These are phyloP conservation scores for Talaromyces nanjingensis DNA, from an alignment of 495 filamentous ascomycete genomes.

Conservation along the genomic window DNA sequence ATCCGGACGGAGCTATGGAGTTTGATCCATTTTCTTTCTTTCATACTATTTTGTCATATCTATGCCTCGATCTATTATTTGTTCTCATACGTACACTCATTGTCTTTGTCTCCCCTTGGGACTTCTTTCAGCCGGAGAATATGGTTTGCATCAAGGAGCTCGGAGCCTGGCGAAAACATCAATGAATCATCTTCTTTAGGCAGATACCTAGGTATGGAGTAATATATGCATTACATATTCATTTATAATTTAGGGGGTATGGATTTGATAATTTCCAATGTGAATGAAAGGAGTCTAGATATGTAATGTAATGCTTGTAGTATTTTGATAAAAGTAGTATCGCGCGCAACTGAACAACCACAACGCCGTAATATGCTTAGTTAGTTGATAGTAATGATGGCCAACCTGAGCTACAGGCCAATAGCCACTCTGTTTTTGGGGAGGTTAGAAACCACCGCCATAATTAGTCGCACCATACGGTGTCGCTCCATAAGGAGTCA, in stretches of 20 bases:
- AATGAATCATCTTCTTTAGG: not conserved
- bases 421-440: not conserved
- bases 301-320: not conserved
- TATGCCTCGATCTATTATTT: not conserved
- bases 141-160: not conserved
- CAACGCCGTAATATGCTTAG: conserved; percentile 9
- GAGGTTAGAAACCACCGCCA: conserved; percentile 18
- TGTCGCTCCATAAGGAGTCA: conserved; percentile 63
- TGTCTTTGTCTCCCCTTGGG: not conserved
- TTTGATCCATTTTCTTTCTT: not conserved
- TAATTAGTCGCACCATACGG: conserved; percentile 59
- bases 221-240: not conserved
- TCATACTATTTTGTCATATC: not conserved
- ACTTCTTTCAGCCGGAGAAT: not conserved
- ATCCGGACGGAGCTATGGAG: not conserved
- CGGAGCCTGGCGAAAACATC: not conserved
- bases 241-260: not conserved
- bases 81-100: not conserved
- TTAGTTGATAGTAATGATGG: conserved; percentile 16
- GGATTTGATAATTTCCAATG: too few relatives aligned
- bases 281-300: too few relatives aligned
- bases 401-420: not conserved
- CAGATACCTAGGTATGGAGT: not conserved
- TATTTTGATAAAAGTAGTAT: not conserved
- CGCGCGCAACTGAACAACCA: conserved; percentile 8